A percentile compares a stretch with the other conserved stretches of the same genome.
These are phyloP conservation scores for Suhomyces bribrorum DNA, from an alignment of 1,139 yeast species.

Conservation along the genomic window DNA sequence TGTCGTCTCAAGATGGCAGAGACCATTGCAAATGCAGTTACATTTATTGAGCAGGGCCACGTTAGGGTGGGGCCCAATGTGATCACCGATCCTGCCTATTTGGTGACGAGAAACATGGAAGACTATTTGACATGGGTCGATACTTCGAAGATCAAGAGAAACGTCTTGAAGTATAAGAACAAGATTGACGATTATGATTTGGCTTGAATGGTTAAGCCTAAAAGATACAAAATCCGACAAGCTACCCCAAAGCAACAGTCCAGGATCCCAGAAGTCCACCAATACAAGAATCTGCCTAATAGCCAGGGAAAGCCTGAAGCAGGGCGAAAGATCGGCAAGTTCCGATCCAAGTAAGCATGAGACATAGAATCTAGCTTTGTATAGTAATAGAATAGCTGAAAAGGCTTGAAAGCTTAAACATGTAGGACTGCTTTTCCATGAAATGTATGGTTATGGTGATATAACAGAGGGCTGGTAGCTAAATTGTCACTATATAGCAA, in stretches of 20 bases:
- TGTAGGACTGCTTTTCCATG: no score
- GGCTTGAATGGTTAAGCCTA: conserved; percentile 19
- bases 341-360: background rate
- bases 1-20: conserved; percentile 94
- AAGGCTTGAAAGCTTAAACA: no score
- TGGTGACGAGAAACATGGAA: conserved; percentile 90
- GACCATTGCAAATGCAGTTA: conserved; percentile 83
- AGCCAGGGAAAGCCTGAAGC: no score
- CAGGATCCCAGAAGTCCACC: conserved; percentile 35
- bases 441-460: no score
- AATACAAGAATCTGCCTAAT: conserved; percentile 31
- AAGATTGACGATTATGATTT: conserved; percentile 77
- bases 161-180: conserved; percentile 85
- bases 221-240: no score
- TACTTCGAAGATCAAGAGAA: conserved; percentile 86
- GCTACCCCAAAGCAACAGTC: no score
- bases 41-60: conserved; percentile 94
- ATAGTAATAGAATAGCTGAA: background rate
- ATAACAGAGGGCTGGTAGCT: no score
- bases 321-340: background rate
- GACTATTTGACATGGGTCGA: conserved; percentile 98
- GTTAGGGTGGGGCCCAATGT: conserved; percentile 96
- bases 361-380: background rate
- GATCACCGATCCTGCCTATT: conserved; percentile 91
- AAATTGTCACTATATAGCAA: no score